These are phyloP conservation scores for Neurospora sp. DNA, from an alignment of 495 filamentous ascomycete species.

Conservation along the genomic window DNA sequence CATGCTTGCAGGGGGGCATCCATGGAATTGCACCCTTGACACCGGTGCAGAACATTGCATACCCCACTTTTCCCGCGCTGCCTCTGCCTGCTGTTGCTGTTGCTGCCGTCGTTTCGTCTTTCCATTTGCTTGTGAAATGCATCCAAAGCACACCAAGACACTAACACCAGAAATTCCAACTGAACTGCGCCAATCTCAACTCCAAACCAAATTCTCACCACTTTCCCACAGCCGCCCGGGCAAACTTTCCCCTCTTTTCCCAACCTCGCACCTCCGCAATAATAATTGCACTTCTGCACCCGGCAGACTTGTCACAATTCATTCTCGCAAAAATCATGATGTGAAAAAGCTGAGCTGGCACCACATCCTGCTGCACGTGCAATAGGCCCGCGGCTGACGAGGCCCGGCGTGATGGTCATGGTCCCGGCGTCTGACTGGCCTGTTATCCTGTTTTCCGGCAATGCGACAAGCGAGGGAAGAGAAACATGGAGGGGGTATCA, in stretches of 20 bases:
- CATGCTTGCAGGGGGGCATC: neutral
- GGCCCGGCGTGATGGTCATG: constrained; percentile 2
- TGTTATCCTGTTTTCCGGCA: constrained; percentile 13
- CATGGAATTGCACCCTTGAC: neutral
- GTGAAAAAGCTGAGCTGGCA: constrained; percentile 23
- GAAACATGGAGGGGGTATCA: neutral
- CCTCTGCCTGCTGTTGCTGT: neutral
- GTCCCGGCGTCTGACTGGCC: constrained; percentile 10
- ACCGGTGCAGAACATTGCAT: neutral
- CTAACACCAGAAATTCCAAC: neutral
- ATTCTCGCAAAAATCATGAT: neutral
- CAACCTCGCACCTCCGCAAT: neutral
- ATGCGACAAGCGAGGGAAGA: neutral
- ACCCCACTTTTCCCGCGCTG: constrained; percentile 10
- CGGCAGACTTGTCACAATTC: constrained; percentile 22
- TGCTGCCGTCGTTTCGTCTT: neutral
- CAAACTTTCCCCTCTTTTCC: constrained; percentile 1
- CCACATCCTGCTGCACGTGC: constrained; percentile 8
- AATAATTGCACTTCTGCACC: neutral
- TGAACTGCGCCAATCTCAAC: neutral
- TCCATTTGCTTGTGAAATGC: neutral
- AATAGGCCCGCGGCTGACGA: constrained; percentile 16
- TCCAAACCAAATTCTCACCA: neutral
- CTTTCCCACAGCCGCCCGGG: neutral
- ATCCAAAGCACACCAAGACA: neutral